Evolutionary conservation across 2,329 filamentous ascomycete genomes (phyloP), one percentile per base, ranked within the genome.

Genomic region (Fusarium sublunatum): DNA sequence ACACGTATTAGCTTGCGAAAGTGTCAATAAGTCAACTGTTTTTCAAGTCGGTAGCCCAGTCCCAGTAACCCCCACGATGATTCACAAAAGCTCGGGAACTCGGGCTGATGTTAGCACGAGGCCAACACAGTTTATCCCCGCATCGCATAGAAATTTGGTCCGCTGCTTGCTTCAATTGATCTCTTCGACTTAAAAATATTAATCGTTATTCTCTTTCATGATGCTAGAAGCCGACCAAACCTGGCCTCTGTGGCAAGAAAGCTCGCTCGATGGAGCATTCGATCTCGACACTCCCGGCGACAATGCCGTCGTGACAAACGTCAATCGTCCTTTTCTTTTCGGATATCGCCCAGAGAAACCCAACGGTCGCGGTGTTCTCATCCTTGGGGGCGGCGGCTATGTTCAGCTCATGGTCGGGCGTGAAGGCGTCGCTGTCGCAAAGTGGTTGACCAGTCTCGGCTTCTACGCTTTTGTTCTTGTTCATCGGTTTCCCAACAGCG

Each of bases 391-490:
- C 0, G 67, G 67, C 3, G 67, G 67, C 1, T 70, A 70, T 6
- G 47, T 69, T 0, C 41, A 70, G 13, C 58, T 70, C 15, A 69
- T 70, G 63, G 60, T 69, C 7, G 65, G 65, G 1, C 62, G 63
- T 3, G 67, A 70, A 42, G 67, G 67, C 3, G 13, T 68, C 26
- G 39, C 51, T 5, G 38, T 70, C 5, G 67, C 67, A 25, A 67
- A 54, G 28, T 70, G 67, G 67, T 43, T 70, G 2, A 69, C 44
- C 36, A 55, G 38, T 8, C 58, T 68, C n/a, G 67, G 67, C 0
- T 70, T 70, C 42, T 61, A 69, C 34, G 65, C 67, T 0, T 70
- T 70, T n/a, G 67, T 70, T 6, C 54, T 70, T 0, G 63, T 70
- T 0, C 67, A 70, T n/a, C 65, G 67, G 1, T 70, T 70, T 29